These are phyloP conservation scores for Kernera saxatilis DNA, from an alignment of 345 rosid species.

Conservation along the genomic window DNA sequence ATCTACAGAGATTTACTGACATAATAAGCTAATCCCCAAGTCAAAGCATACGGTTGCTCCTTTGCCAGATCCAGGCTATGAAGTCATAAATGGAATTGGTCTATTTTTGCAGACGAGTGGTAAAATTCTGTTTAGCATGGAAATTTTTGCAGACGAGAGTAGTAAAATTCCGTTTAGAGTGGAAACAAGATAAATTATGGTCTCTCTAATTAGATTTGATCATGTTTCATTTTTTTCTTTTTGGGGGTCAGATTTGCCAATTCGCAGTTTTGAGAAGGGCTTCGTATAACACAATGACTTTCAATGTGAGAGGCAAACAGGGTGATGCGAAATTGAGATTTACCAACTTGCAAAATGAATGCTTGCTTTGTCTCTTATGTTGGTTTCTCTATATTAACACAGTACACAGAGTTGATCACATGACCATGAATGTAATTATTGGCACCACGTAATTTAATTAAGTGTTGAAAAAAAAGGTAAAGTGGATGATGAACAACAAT, in stretches of 20 bases:
- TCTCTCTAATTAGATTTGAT: conserved; percentile 4
- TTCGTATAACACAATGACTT: not conserved
- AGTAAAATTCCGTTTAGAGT: conserved; percentile 1
- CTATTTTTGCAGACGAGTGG: too few species aligned
- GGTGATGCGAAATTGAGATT: not conserved
- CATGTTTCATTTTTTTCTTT: not conserved
- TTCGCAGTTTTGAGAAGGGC: not conserved
- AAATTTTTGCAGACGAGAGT: conserved; percentile 17
- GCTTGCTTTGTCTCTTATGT: too few species aligned
- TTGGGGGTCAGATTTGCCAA: not conserved
- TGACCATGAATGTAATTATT: not conserved
- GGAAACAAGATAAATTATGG: not conserved
- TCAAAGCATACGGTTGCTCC: not conserved
- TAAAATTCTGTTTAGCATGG: not conserved
- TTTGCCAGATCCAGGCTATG: conserved; percentile 7
- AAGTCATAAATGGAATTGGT: not conserved
- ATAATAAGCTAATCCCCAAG: not conserved
- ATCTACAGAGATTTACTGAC: conserved; percentile 13
- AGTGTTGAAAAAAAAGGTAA: not conserved
- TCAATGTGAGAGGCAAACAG: not conserved
- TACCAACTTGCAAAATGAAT: not conserved
- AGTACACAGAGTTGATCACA: too few species aligned
- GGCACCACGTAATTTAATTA: not conserved
- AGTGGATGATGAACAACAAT: not conserved
- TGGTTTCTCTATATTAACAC: too few species aligned